Percentiles rank a stretch among this genome's conserved stretches.
These are phyloP conservation scores for Rosa persica DNA, from an alignment of 306 rosid genomes.

Conservation along the genomic window DNA sequence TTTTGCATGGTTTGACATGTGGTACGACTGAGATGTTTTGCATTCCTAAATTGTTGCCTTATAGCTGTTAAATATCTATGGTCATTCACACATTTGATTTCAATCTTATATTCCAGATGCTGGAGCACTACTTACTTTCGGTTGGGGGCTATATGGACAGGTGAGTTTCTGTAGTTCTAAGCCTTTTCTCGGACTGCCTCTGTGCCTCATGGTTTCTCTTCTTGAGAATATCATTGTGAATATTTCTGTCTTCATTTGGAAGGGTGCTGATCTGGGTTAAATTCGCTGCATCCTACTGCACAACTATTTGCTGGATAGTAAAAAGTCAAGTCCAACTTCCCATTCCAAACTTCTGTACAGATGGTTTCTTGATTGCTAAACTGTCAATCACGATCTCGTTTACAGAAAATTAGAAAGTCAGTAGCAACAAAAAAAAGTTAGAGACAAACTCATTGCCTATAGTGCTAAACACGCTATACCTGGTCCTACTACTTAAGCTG, in stretches of 20 bases:
- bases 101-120: conserved; percentile 55
- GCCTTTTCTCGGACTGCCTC: background rate
- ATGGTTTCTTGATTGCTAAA: conserved; percentile 21
- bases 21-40: conserved; percentile 10
- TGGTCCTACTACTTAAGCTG: conserved; percentile 25
- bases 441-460: background rate
- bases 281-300: conserved; percentile 5
- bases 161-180: conserved; percentile 44
- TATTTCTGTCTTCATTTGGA: background rate
- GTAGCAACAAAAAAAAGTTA: background rate
- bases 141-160: conserved; percentile 99
- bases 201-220: background rate
- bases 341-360: background rate
- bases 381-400: background rate
- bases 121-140: conserved; percentile 85
- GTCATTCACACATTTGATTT: conserved; percentile 11
- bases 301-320: background rate
- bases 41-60: background rate
- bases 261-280: background rate
- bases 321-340: background rate
- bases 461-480: background rate
- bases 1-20: conserved; percentile 3
- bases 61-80: background rate
- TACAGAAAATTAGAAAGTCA: background rate
- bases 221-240: background rate